Conservation (phyloP, 768 basidiomycete genomes). For the Boletus bicolor region DNA sequence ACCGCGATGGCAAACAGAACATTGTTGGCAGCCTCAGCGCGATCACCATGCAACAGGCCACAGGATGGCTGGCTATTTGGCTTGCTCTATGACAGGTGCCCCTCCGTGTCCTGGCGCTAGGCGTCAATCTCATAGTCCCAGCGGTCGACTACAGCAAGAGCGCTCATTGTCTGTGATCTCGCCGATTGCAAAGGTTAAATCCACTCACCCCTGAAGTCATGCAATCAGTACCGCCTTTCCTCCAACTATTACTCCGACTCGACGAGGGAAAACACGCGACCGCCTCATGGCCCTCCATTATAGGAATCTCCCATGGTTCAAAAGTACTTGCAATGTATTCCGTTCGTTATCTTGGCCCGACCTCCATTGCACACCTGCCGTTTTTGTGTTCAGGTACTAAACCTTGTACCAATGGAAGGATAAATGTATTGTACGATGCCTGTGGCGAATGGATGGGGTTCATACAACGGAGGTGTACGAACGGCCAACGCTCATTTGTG, state of each 20-base stretch:
- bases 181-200: constrained; percentile 24
- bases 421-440: constrained; percentile 2
- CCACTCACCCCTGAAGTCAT: constrained; percentile 19
- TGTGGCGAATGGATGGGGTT: not conserved
- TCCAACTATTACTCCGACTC: not conserved
- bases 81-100: not conserved
- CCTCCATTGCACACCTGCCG: constrained; percentile 19
- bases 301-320: constrained; percentile 11
- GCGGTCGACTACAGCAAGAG: constrained; percentile 1
- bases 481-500: constrained; percentile 4
- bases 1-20: not conserved
- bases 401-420: not conserved
- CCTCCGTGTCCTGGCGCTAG: not conserved
- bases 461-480: constrained; percentile 4
- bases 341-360: not conserved
- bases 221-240: constrained; percentile 16
- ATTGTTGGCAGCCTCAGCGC: not conserved
- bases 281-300: constrained; percentile 26
- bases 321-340: constrained; percentile 1
- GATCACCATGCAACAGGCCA: constrained; percentile 5
- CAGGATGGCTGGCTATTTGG: constrained; percentile 19
- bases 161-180: constrained; percentile 15
- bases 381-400: constrained; percentile 7
- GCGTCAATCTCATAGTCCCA: not conserved
- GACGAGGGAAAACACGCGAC: constrained; percentile 21